These are phyloP conservation scores for Pueraria montana DNA, from an alignment of 306 rosid species.

Conservation along the genomic window DNA sequence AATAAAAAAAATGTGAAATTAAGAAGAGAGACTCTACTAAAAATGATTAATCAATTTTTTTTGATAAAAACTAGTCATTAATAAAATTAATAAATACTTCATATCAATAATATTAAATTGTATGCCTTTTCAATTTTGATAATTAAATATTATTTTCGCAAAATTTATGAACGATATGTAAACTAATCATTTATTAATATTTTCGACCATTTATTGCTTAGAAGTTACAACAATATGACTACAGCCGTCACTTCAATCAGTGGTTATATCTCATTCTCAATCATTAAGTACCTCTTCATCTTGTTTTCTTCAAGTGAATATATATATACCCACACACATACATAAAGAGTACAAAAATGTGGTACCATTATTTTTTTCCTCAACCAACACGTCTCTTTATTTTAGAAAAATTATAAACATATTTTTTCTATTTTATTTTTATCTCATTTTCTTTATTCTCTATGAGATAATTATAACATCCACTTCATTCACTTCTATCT, in stretches of 20 bases:
- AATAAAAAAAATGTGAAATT: no score
- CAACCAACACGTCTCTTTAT: background rate
- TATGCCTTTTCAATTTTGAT: background rate
- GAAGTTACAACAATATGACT: slow-evolving; percentile 10
- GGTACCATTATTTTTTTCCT: background rate
- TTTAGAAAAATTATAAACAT: background rate
- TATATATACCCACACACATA: background rate
- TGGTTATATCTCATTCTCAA: background rate
- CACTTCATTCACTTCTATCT: no score
- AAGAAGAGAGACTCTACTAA: no score
- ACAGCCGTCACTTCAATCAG: slow-evolving; percentile 34
- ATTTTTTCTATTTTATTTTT: background rate
- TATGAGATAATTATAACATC: no score
- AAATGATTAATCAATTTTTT: no score
- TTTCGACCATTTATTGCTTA: slow-evolving; percentile 15
- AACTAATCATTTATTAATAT: slow-evolving; percentile 19
- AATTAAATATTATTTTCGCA: background rate
- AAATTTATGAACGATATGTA: background rate
- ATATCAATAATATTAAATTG: no score
- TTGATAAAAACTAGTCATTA: no score
- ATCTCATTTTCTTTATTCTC: no score
- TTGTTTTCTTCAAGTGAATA: background rate
- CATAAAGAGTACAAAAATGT: background rate
- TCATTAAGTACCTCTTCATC: background rate
- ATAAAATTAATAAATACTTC: no score